Evolutionary conservation across 306 rosid genomes (phyloP).

Genomic region (Abrus pulchellus): DNA sequence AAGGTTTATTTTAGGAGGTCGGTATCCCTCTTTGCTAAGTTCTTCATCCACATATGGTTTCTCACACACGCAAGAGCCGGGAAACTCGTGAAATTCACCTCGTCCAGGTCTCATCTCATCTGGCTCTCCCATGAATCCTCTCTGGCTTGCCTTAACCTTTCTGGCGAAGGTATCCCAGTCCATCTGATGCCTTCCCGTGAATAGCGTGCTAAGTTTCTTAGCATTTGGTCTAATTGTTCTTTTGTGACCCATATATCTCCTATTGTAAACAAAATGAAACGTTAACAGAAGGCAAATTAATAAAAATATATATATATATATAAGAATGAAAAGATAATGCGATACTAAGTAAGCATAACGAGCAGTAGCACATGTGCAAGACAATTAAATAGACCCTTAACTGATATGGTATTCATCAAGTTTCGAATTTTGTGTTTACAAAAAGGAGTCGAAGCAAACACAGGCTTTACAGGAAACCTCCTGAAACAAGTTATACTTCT

Average conservation of each 20-base stretch:
- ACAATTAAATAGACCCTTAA: conserved; percentile 32
- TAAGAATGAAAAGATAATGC: neutral
- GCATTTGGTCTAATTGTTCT: conserved; percentile 98
- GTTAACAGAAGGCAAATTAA: conserved; percentile 16
- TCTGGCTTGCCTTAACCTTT: conserved; percentile 80
- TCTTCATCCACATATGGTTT: conserved; percentile 60
- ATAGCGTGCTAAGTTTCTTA: conserved; percentile 86
- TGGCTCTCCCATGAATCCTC: conserved; percentile 98
- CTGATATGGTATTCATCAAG: conserved; percentile 27
- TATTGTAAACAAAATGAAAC: conserved; percentile 46
- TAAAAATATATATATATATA: neutral
- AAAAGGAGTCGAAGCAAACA: conserved; percentile 2
- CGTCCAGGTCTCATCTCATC: conserved; percentile 89
- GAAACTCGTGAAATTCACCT: conserved; percentile 93
- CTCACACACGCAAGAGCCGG: conserved; percentile 78
- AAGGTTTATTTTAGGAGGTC: conserved; percentile 30
- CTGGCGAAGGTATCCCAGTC: conserved; percentile 79
- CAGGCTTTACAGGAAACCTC: conserved; percentile 26
- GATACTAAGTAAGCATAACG: conserved; percentile 17
- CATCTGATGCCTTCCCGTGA: conserved; percentile 75
- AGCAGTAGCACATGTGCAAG: conserved; percentile 3
- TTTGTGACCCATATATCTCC: conserved; percentile 99
- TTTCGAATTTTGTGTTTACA: conserved; percentile 24
- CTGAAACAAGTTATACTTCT: conserved; percentile 34
- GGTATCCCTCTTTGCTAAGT: conserved; percentile 42